phyloP scores from a whole-genome alignment of 495 filamentous ascomycete species.

The Hyaloscypha finlandica region DNA sequence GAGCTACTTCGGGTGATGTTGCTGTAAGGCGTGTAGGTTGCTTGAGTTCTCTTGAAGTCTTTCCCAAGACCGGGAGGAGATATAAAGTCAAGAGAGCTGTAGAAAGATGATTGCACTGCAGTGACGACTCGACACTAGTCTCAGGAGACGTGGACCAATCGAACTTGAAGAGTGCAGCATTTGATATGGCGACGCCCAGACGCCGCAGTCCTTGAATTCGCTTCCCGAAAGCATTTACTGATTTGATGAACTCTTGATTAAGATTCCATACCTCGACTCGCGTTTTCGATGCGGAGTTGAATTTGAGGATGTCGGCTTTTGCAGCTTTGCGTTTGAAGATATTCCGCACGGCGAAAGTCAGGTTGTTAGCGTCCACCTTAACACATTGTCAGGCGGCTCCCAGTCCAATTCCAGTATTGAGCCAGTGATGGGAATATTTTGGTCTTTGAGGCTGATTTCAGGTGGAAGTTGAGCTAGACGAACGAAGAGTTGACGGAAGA shows the following conservation, averaged over 20 bases:
- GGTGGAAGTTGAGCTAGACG: not conserved
- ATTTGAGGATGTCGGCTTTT: conserved; percentile 19
- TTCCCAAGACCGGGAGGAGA: not conserved
- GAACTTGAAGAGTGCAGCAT: too few relatives aligned
- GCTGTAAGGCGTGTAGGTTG: not conserved
- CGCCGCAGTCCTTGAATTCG: too few relatives aligned
- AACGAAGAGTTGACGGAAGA: conserved; percentile 8
- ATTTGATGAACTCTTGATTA: not conserved
- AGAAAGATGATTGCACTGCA: too few relatives aligned
- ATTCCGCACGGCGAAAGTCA: conserved; percentile 49
- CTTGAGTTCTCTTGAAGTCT: not conserved
- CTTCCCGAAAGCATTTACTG: not conserved
- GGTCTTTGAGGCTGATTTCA: conserved; percentile 21
- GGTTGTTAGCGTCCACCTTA: conserved; percentile 37
- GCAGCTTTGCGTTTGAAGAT: conserved; percentile 40
- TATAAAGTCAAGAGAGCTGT: too few relatives aligned
- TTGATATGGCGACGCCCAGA: too few relatives aligned
- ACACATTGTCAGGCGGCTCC: conserved; percentile 47
- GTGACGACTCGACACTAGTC: too few relatives aligned
- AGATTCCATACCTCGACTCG: not conserved
- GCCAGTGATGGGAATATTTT: conserved; percentile 54
- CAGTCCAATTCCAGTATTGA: conserved; percentile 52
- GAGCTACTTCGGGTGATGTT: conserved; percentile 7
- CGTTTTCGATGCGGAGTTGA: conserved; percentile 26
- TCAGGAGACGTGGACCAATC: too few relatives aligned